Conservation (phyloP, 768 basidiomycete species). For the Lactarius hatsudake region DNA sequence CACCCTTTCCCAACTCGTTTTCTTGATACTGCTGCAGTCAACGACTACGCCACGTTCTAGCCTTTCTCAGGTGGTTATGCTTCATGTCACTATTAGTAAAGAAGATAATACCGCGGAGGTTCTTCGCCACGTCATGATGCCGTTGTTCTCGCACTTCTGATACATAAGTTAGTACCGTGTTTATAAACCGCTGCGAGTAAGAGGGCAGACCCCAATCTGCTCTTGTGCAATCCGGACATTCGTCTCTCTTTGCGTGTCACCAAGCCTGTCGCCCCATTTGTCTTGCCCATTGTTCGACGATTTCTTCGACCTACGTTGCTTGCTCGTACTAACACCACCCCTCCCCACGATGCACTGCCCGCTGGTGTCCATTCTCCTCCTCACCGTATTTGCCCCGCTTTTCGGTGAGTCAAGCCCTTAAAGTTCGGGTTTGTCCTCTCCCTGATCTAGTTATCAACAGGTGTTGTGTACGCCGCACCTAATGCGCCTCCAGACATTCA, state of each 20-base stretch:
- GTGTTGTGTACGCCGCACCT: constrained; percentile 2
- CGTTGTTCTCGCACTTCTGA: neutral
- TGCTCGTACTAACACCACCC: neutral
- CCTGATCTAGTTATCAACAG: neutral
- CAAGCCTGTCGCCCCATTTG: neutral
- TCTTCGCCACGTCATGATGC: neutral
- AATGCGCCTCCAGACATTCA: neutral
- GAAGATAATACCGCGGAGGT: no score
- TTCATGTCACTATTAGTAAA: no score
- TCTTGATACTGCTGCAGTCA: no score
- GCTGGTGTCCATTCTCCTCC: neutral
- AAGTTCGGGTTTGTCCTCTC: neutral
- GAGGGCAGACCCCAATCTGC: neutral
- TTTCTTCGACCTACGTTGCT: neutral
- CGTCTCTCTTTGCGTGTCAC: neutral
- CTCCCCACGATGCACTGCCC: neutral
- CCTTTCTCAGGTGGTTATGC: no score
- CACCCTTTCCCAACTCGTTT: no score
- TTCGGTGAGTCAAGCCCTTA: neutral
- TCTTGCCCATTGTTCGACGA: neutral
- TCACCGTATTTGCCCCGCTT: neutral
- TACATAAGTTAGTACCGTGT: neutral
- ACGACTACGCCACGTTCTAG: no score
- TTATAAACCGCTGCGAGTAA: neutral
- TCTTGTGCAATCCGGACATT: neutral